These are phyloP conservation scores for Neoscytalidium dimidiatum DNA, from an alignment of 2,329 filamentous ascomycete genomes.

Conservation along the genomic window DNA sequence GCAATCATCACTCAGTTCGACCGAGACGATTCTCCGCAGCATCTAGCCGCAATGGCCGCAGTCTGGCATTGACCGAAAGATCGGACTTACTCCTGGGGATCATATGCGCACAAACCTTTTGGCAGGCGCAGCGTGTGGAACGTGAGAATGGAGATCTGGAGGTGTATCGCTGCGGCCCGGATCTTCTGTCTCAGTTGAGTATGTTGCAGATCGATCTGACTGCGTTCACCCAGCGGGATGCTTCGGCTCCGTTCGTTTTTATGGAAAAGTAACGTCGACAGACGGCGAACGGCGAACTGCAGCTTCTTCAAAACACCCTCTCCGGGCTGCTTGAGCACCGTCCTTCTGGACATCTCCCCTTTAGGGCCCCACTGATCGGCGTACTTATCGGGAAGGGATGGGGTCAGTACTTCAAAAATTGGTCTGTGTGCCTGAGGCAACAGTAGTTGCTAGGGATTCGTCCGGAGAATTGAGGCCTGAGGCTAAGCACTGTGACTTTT, in stretches of 20 bases:
- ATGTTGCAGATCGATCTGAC: neutral
- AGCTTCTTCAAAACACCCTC: too few species aligned
- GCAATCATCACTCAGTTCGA: neutral
- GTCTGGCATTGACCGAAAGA: neutral
- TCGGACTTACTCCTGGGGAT: neutral
- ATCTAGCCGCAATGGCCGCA: neutral
- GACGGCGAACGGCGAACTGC: too few species aligned
- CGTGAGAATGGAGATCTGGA: neutral
- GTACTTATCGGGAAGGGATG: neutral
- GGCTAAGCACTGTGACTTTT: too few species aligned
- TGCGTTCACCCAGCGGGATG: neutral
- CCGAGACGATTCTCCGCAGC: neutral
- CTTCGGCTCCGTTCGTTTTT: neutral
- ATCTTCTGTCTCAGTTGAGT: neutral
- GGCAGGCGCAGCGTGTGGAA: neutral
- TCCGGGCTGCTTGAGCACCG: neutral
- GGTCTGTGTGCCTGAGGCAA: too few species aligned
- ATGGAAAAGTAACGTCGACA: too few species aligned
- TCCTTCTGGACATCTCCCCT: neutral
- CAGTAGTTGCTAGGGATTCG: neutral
- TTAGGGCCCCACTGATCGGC: slow-evolving; percentile 1
- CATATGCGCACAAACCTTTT: neutral
- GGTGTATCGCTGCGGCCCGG: neutral
- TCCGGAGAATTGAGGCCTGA: too few species aligned
- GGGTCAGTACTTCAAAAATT: neutral